Conservation (phyloP, 2,329 filamentous ascomycete species). For the Fusarium humuli region DNA sequence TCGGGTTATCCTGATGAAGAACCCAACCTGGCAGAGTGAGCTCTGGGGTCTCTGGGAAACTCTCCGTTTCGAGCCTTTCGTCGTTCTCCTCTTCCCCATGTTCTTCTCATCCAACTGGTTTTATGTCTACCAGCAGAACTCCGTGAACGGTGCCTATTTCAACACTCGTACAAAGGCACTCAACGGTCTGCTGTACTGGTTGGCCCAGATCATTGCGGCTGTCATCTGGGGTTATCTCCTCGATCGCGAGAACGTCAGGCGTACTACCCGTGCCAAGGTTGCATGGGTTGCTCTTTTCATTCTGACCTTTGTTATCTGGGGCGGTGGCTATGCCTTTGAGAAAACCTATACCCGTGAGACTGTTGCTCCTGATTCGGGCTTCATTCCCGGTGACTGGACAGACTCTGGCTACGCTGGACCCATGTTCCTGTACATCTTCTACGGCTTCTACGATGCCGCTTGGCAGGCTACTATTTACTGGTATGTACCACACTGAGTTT, state of each 20-base stretch:
- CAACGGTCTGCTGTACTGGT: slow-evolving; percentile 77
- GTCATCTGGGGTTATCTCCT: slow-evolving; percentile 77
- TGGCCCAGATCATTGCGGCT: slow-evolving; percentile 81
- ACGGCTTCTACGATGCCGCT: slow-evolving; percentile 87
- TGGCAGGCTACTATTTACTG: slow-evolving; percentile 95
- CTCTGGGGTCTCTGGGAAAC: slow-evolving; percentile 80
- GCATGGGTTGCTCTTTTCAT: slow-evolving; percentile 71
- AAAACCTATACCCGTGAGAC: slow-evolving; percentile 41
- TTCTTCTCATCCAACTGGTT: slow-evolving; percentile 88
- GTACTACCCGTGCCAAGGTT: slow-evolving; percentile 74
- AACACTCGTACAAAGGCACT: slow-evolving; percentile 79
- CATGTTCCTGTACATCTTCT: slow-evolving; percentile 92
- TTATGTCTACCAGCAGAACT: slow-evolving; percentile 82
- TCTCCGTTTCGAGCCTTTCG: slow-evolving; percentile 74
- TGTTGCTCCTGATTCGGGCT: slow-evolving; percentile 21
- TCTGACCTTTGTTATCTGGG: slow-evolving; percentile 83
- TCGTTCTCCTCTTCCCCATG: slow-evolving; percentile 81
- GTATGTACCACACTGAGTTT: slow-evolving; percentile 68
- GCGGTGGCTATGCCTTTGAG: slow-evolving; percentile 84
- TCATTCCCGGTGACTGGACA: slow-evolving; percentile 69
- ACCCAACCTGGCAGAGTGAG: slow-evolving; percentile 87
- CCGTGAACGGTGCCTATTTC: slow-evolving; percentile 77
- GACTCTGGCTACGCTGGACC: slow-evolving; percentile 75
- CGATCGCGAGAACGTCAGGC: slow-evolving; percentile 69
- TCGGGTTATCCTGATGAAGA: slow-evolving; percentile 87